These are phyloP conservation scores for Olyra latifolia DNA, from an alignment of 176 grass and related monocot genomes.

Conservation along the genomic window DNA sequence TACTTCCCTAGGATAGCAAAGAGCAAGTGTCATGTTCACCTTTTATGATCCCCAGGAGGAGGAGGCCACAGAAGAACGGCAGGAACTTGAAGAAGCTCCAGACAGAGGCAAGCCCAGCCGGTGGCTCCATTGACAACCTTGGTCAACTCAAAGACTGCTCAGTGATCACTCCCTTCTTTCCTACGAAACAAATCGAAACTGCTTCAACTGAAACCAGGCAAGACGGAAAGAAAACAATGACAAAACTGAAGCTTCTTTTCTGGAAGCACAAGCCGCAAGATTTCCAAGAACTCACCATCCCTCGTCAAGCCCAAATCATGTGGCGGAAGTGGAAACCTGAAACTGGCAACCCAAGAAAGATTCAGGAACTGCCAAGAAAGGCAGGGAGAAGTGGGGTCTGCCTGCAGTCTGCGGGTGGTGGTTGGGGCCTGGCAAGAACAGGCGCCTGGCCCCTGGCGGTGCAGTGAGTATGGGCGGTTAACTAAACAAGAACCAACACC, in stretches of 20 bases:
- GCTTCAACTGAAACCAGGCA: neutral
- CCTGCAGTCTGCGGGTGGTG: neutral
- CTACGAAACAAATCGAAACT: neutral
- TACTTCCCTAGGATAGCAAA: neutral
- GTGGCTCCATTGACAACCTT: constrained; percentile 58
- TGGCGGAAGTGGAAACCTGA: neutral
- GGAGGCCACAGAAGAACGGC: constrained; percentile 75
- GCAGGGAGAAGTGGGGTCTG: neutral
- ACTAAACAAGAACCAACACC: constrained; percentile 24
- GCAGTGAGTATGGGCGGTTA: constrained; percentile 17
- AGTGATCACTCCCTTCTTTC: neutral
- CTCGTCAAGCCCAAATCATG: constrained; percentile 9
- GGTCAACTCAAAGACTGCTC: neutral
- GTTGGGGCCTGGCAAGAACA: constrained; percentile 26
- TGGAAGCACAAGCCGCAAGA: neutral
- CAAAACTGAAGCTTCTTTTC: neutral
- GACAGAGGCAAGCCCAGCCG: constrained; percentile 48
- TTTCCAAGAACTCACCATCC: neutral
- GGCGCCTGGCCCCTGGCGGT: neutral
- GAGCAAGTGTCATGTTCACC: constrained; percentile 28
- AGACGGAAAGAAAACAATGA: neutral
- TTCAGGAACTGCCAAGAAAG: neutral
- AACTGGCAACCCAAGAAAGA: neutral
- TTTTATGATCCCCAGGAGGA: constrained; percentile 88
- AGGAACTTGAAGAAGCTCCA: constrained; percentile 86